Base-by-base conservation (phyloP, 257 asterid genomes). In the Nicotiana knightiana region DNA sequence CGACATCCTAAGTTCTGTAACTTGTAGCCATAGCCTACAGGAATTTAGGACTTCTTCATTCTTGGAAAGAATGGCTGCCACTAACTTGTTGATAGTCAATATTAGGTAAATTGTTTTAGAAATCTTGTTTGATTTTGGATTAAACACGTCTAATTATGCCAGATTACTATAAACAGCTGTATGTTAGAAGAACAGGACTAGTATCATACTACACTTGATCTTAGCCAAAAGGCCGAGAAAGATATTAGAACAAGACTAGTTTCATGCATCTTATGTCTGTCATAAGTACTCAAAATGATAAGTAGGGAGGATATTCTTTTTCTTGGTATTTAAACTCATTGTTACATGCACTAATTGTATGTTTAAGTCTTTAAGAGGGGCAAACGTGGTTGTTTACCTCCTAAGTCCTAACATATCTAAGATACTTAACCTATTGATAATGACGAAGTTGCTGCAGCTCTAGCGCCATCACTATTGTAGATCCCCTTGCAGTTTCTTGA, bases 211-310 rank as follows among this genome's bases (percentile, higher is more conserved):
- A 86, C 89, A 81, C 89, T 86, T 86, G 85, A 86, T 81, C 87
- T 78, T 86, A 81, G 87, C 87, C 82, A 86, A 86, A 81, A 86
- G 89, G 87, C 87, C 87, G 84, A 86, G 89, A 86, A 86, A 86
- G 87, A 2, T 43, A 8, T 9, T 43, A 46, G 78, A 68, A 39
- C 33, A 43, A 3, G 37, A 71, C 58, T 39, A n/a, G 59, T 21
- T 43, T 71, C 78, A 21, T 66, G 0, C 58, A 53, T 53, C 58
- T 53, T 13, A 32, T 33, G 51, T 66, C 59, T 46, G 35, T 71
- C 48, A 46, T 28, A 12, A 71, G 3, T 21, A 18, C 61, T 3
- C 24, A 1, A 24, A 24, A 21, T 48, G 39, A 46, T 71, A 13
- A 3, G 39, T 12, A 24, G 35, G 37, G 4, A 46, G 59, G 24